These are phyloP conservation scores for Hypoxylon sp. DNA, from an alignment of 2,329 filamentous ascomycete species.

Conservation along the genomic window DNA sequence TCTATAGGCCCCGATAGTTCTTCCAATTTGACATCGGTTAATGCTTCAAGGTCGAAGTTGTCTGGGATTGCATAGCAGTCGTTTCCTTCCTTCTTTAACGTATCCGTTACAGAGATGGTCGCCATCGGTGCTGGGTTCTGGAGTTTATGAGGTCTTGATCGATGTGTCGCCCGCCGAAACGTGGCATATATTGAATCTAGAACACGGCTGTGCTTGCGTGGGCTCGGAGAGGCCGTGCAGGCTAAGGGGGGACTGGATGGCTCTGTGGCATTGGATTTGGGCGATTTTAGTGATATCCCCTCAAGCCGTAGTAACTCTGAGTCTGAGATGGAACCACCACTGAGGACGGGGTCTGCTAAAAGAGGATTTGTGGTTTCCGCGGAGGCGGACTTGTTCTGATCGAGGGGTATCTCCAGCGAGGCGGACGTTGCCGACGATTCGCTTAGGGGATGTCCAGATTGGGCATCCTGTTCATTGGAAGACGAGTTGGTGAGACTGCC, in stretches of 20 bases:
- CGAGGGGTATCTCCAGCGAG: constrained; percentile 23
- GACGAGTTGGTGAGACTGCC: constrained; percentile 34
- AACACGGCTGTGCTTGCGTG: constrained; percentile 42
- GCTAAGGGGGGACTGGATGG: constrained; percentile 40
- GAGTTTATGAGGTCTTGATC: constrained; percentile 31
- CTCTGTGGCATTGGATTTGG: constrained; percentile 38
- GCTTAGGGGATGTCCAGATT: constrained; percentile 22
- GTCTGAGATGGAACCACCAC: constrained; percentile 55
- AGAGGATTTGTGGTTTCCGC: constrained; percentile 28
- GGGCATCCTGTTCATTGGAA: constrained; percentile 35
- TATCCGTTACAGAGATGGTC: constrained; percentile 17
- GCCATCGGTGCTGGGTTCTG: constrained; percentile 1
- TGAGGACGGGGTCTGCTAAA: constrained; percentile 41
- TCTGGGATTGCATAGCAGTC: constrained; percentile 4
- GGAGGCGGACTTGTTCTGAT: constrained; percentile 28
- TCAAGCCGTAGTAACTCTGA: constrained; percentile 58
- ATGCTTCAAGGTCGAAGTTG: constrained; percentile 24
- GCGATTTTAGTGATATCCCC: constrained; percentile 55
- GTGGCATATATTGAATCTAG: constrained; percentile 43
- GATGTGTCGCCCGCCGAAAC: constrained; percentile 40
- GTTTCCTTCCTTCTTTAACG: constrained; percentile 9
- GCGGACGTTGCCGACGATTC: constrained; percentile 26
- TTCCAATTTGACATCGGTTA: constrained; percentile 26
- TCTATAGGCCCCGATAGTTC: constrained; percentile 38
- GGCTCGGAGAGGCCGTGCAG: constrained; percentile 40